Evolutionary conservation across 2,329 filamentous ascomycete genomes (phyloP).

Genomic region (Gaeumannomyces sp.): DNA sequence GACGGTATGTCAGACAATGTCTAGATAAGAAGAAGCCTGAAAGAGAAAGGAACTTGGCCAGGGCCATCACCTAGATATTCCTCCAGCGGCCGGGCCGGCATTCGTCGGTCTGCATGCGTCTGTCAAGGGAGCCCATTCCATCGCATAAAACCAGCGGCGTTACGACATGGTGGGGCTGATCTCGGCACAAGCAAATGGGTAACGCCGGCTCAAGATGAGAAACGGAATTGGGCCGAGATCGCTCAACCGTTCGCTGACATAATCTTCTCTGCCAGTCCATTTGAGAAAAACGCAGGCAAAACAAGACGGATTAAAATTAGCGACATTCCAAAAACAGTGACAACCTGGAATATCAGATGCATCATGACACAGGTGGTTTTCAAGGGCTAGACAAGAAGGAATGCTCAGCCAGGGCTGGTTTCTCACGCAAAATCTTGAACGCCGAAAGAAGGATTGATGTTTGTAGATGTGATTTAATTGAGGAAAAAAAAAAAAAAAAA

Average conservation of each 20-base stretch:
- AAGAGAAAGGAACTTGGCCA: neutral
- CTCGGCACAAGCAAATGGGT: neutral
- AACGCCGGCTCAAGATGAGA: neutral
- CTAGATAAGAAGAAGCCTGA: neutral
- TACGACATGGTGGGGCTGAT: neutral
- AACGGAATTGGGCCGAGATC: neutral
- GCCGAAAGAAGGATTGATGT: no score
- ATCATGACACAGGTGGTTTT: no score
- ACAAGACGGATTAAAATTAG: no score
- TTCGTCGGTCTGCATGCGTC: neutral
- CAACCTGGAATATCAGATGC: no score
- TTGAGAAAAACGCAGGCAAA: no score
- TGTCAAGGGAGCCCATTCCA: neutral
- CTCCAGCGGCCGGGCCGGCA: neutral
- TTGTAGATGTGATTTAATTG: no score
- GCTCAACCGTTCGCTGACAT: neutral
- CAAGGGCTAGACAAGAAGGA: no score
- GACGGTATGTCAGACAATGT: no score
- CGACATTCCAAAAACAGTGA: no score
- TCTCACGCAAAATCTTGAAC: no score
- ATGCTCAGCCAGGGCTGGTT: no score
- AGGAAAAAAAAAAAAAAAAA: no score
- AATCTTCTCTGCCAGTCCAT: neutral
- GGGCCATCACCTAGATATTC: neutral
- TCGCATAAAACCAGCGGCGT: neutral